Evolutionary conservation across 106 monocot species (phyloP).

Genomic region (Allium cepa): DNA sequence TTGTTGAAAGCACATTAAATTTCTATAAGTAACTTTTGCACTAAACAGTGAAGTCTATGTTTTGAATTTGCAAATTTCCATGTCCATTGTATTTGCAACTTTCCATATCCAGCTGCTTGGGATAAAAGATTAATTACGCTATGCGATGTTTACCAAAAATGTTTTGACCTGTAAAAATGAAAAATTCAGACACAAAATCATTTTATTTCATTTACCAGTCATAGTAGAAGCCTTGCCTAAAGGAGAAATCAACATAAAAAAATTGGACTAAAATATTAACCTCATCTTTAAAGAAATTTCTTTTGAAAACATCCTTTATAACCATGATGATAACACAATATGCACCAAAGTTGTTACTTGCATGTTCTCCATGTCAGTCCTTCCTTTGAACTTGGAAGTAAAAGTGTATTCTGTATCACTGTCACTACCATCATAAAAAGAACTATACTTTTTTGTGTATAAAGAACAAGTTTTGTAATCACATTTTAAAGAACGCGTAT

Average conservation of each 20-base stretch:
- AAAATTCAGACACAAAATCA: background rate
- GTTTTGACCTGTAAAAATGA: constrained; percentile 7
- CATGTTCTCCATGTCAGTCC: background rate
- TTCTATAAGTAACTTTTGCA: too few relatives aligned
- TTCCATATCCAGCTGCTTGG: too few relatives aligned
- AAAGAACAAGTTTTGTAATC: too few relatives aligned
- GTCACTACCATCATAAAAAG: background rate
- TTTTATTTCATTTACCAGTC: background rate
- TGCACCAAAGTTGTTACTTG: background rate
- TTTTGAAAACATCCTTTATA: background rate
- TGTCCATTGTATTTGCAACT: too few relatives aligned
- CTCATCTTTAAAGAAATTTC: constrained; percentile 3
- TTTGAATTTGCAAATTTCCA: too few relatives aligned
- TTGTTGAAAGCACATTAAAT: too few relatives aligned
- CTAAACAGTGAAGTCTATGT: too few relatives aligned
- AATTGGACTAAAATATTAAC: background rate
- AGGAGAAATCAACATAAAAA: too few relatives aligned
- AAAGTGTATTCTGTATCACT: background rate
- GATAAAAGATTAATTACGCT: too few relatives aligned
- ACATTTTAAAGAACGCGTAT: background rate
- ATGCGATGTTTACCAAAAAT: background rate
- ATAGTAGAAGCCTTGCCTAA: background rate
- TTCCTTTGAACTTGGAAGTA: background rate
- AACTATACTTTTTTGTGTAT: too few relatives aligned
- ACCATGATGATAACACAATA: background rate